Conservation (phyloP, 495 filamentous ascomycete species). For the Penicillium herquei region DNA sequence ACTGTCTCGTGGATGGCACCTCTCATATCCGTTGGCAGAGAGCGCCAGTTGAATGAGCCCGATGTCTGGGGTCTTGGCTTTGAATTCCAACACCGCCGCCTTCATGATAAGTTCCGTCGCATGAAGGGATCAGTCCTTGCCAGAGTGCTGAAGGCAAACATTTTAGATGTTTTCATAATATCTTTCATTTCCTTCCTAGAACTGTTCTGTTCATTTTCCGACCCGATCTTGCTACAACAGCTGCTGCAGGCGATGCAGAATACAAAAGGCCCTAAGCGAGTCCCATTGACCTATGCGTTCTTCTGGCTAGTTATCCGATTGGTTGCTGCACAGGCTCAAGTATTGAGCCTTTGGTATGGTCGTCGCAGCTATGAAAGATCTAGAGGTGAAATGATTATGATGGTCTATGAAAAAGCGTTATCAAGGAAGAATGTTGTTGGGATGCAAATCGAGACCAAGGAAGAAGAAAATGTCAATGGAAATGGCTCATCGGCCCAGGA, state of each 20-base stretch:
- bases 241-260: conserved; percentile 67
- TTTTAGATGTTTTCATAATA: conserved; percentile 69
- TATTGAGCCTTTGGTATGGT: conserved; percentile 72
- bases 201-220: conserved; percentile 56
- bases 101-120: conserved; percentile 71
- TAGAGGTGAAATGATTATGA: conserved; percentile 82
- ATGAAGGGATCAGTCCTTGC: conserved; percentile 68
- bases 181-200: conserved; percentile 60
- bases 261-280: conserved; percentile 41
- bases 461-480: background rate
- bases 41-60: conserved; percentile 64
- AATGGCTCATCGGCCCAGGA: conserved; percentile 5
- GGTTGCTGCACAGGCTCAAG: conserved; percentile 60
- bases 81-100: conserved; percentile 70
- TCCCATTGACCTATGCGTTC: conserved; percentile 64
- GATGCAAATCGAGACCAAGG: conserved; percentile 15
- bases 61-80: conserved; percentile 76
- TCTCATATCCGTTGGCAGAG: conserved; percentile 61
- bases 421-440: conserved; percentile 68
- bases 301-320: conserved; percentile 60
- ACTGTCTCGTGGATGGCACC: conserved; percentile 81
- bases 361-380: conserved; percentile 76
- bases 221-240: conserved; percentile 68
- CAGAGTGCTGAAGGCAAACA: conserved; percentile 70
- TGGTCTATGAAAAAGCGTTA: conserved; percentile 82